Percentiles rank a stretch among this genome's conserved stretches.
phyloP scores from a whole-genome alignment of 768 basidiomycete genomes.

The Coprinopsis sp. region DNA sequence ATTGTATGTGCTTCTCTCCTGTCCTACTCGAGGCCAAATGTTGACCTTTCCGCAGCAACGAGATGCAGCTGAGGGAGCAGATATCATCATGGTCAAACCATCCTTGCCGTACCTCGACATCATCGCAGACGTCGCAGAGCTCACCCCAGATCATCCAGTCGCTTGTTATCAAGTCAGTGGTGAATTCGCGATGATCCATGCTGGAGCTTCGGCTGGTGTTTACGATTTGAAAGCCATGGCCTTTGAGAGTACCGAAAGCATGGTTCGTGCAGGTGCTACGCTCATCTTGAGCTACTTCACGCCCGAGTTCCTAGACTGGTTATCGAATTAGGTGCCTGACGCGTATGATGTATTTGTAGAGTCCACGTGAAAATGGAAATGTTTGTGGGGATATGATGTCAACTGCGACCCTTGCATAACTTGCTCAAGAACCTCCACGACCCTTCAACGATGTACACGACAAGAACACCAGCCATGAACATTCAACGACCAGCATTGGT shows the following conservation, averaged over 20 bases:
- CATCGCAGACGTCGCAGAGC: constrained; percentile 78
- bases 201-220: constrained; percentile 90
- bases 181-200: constrained; percentile 96
- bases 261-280: constrained; percentile 89
- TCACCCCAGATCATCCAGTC: constrained; percentile 85
- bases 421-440: constrained; percentile 6
- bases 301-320: constrained; percentile 91
- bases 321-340: constrained; percentile 34
- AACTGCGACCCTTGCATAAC: background rate
- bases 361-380: too few species aligned
- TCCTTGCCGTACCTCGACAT: constrained; percentile 95
- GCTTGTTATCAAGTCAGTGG: constrained; percentile 98
- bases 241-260: constrained; percentile 86
- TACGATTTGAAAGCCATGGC: constrained; percentile 91
- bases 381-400: too few species aligned
- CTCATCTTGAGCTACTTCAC: constrained; percentile 95
- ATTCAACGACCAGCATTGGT: constrained; percentile 30
- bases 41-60: constrained; percentile 56
- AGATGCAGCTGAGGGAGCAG: constrained; percentile 87
- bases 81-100: constrained; percentile 99
- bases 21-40: background rate
- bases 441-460: background rate
- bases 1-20: constrained; percentile 55
- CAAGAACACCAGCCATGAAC: constrained; percentile 1
- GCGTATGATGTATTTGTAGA: too few species aligned